A percentile compares a stretch with the other conserved stretches of the same genome.
phyloP scores from a whole-genome alignment of 2,329 filamentous ascomycete genomes.

The Colletotrichum liriopes region DNA sequence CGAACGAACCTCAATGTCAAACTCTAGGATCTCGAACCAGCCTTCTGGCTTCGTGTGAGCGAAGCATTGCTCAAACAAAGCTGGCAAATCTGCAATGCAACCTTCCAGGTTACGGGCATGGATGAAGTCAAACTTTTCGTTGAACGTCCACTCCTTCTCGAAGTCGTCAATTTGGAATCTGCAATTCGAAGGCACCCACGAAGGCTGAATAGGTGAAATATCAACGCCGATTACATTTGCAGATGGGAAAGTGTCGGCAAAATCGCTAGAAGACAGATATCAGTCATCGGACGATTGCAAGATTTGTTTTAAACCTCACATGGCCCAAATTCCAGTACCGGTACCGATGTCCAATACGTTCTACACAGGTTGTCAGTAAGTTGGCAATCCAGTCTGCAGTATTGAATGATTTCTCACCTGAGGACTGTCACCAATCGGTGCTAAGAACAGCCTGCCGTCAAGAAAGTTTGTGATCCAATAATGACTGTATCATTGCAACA shows the following conservation, averaged over 20 bases:
- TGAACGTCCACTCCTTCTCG: conserved; percentile 60
- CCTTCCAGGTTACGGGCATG: conserved; percentile 73
- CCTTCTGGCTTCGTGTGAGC: conserved; percentile 62
- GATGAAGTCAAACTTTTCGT: conserved; percentile 70
- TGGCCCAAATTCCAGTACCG: conserved; percentile 61
- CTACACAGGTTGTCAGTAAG: conserved; percentile 35
- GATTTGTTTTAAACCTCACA: conserved; percentile 49
- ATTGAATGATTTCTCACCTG: conserved; percentile 16
- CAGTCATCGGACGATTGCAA: conserved; percentile 9
- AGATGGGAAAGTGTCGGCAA: conserved; percentile 60
- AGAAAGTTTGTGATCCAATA: conserved; percentile 47
- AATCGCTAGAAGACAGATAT: conserved; percentile 59
- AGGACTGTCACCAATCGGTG: conserved; percentile 52
- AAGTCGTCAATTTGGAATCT: conserved; percentile 56
- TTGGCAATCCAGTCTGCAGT: too few relatives aligned
- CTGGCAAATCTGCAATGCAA: conserved; percentile 70
- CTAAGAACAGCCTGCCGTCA: conserved; percentile 54
- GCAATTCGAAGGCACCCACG: conserved; percentile 52
- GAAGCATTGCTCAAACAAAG: conserved; percentile 67
- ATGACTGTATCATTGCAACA: neutral
- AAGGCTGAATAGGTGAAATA: conserved; percentile 70
- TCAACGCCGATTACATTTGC: conserved; percentile 66
- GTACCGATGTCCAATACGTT: conserved; percentile 61
- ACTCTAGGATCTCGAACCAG: conserved; percentile 52
- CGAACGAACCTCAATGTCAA: conserved; percentile 44